Evolutionary conservation across 768 basidiomycete species (phyloP), one percentile per base, ranked within the genome.

Genomic region (Tephrocybe sp.): DNA sequence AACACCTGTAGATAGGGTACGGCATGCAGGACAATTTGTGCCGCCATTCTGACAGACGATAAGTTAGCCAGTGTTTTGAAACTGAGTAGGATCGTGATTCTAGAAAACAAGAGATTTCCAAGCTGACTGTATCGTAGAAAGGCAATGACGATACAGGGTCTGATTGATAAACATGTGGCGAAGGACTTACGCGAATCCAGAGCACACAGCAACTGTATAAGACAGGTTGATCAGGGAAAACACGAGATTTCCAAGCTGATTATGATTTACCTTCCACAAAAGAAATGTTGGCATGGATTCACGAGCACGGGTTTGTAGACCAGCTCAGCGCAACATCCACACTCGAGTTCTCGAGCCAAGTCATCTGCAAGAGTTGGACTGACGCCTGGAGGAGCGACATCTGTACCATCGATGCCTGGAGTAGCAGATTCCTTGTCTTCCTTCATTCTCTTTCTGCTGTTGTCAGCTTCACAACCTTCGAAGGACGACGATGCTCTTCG

Each of bases 211-310:
- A 92, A 62, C 90, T 92, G 54, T 11, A 43, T 32, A 26, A 19
- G 12, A 52, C 44, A 20, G 23, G 12, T 4, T 40, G 11, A 48
- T 47, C 39, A 47, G 52, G 14, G 35, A 35, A 20, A 39, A 31
- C 8, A 35, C 14, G 35, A 43, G 39, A 26, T 32, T 14, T 55
- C 34, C 23, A 38, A 26, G 19, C 17, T 23, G 43, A 22, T 32
- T 17, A 39, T 14, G 43, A 59, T 70, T 52, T 67, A 90, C 89
- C 90, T 91, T 67, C 91, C 91, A 61, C 91, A 93, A 64, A 92
- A 92, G 75, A 88, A 91, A 74, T 93, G 91, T 59, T 92, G 88
- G 65, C 91, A 93, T 26, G 91, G 91, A 32, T 79, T 75, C 45
- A 93, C 87, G 23, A 91, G 72, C 13, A 93, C 90, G 2, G 91